Conservation (phyloP, 495 filamentous ascomycete genomes). For the Cercophora newfieldiana region DNA sequence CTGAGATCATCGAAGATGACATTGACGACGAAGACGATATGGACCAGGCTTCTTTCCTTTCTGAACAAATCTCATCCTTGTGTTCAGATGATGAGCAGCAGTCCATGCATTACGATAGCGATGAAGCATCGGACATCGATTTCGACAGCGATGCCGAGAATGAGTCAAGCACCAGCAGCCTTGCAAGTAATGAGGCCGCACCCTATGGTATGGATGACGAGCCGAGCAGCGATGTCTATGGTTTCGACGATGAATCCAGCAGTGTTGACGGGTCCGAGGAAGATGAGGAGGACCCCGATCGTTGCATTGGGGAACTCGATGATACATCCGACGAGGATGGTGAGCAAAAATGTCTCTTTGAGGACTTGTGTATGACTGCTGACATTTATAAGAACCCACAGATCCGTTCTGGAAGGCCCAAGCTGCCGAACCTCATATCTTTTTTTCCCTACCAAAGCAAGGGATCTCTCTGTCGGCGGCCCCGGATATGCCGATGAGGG, state of each 20-base stretch:
- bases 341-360: not conserved
- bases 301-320: not conserved
- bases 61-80: not conserved
- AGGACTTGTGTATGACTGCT: not conserved
- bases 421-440: not conserved
- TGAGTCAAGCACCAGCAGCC: not conserved
- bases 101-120: not conserved
- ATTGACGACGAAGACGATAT: slow-evolving; percentile 8
- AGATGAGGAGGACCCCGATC: not conserved
- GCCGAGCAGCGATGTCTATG: not conserved
- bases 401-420: not conserved
- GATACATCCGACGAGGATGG: not conserved
- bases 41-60: not conserved
- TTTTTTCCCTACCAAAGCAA: not conserved
- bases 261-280: not conserved
- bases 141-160: slow-evolving; percentile 10
- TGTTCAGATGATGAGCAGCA: not conserved
- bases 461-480: too few species aligned
- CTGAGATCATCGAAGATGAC: slow-evolving; percentile 22
- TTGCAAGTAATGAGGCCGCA: not conserved
- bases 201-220: not conserved
- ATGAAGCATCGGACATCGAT: not conserved
- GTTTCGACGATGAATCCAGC: not conserved
- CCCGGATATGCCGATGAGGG: not conserved
- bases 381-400: not conserved